These are phyloP conservation scores for Ulota crispa DNA, from an alignment of 225 moss, liverwort and hornwort genomes.

Conservation along the genomic window DNA sequence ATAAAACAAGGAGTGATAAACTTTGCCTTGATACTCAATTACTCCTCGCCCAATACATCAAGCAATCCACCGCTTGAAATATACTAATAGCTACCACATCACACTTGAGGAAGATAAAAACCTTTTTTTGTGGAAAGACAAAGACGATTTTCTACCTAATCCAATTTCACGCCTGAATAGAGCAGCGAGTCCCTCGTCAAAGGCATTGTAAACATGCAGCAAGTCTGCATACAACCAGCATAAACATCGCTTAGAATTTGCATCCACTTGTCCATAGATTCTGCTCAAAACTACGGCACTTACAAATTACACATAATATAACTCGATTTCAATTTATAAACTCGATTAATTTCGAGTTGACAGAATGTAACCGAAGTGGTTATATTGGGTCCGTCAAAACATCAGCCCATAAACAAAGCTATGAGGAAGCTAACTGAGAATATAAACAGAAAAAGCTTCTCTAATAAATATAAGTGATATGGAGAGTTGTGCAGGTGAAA, in stretches of 20 bases:
- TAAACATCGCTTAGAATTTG: constrained; percentile 17
- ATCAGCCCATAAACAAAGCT: background rate
- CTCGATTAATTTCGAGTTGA: background rate
- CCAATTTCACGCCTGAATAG: constrained; percentile 78
- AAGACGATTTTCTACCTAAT: constrained; percentile 33
- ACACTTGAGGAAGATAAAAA: constrained; percentile 2
- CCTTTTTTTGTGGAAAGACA: background rate
- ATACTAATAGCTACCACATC: constrained; percentile 16
- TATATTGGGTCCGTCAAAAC: too few species aligned
- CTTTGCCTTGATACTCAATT: constrained; percentile 14
- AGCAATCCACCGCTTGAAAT: constrained; percentile 13
- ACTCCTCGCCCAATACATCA: constrained; percentile 17
- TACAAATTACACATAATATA: background rate
- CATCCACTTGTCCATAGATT: background rate
- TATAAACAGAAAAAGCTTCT: background rate
- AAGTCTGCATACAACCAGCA: constrained; percentile 69
- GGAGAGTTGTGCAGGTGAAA: background rate
- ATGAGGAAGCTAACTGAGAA: background rate
- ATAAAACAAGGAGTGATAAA: background rate
- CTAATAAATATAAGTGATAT: background rate
- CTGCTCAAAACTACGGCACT: background rate
- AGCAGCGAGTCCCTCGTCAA: constrained; percentile 85
- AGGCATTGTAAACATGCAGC: constrained; percentile 80
- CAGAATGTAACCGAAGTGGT: background rate
- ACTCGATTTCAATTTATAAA: background rate